Evolutionary conservation across 805 yeast species (phyloP), one percentile per base, ranked within the genome.

Genomic region (Nakazawaea holstii): DNA sequence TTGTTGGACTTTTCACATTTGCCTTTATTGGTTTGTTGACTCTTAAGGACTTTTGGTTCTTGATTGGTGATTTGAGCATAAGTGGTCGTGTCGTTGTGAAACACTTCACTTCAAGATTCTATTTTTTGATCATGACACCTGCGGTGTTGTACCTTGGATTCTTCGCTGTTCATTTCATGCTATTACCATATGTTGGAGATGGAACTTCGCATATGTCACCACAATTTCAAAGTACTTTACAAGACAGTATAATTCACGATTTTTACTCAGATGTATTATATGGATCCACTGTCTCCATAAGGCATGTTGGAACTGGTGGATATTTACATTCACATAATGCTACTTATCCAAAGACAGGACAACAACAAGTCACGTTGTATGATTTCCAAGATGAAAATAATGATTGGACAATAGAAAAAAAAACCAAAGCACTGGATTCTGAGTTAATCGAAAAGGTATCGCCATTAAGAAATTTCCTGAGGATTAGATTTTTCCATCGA

Each of bases 331-430:
- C 96, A 1, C 92, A 88, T 62, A 68, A 76, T 38, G 73, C 68
- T 55, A 62, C 69, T 4, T 89, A 87, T 62, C 77, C 78, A 43
- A 64, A 76, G 2, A 74, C 89, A 1, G 65, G 74, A 20, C 82
- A 84, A 58, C 96, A 89, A 63, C 92, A 87, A 63, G 88, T 92
- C 20, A 79, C 96, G 0, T 69, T 87, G 43, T 80, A 83, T 52
- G 79, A 79, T 15, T 78, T 72, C 57, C 75, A 74, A 53, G 86
- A 80, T 55, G 54, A 50, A 13, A 80, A 83, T 64, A 89, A 87
- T 60, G 77, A 80, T 50, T 94, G 96, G 92, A 68, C 78, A 24
- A 60, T 91, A 39, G 91, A 86, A 59, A 63, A 61, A 48, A 63
- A 60, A 48, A 65, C 60, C 41, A 69, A 64, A 54, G 60, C 60